Percentiles rank a stretch among this genome's conserved stretches.
Conservation (phyloP, 371 early-diverging fungal genomes). For the Apophysomyces trapeziformis region DNA sequence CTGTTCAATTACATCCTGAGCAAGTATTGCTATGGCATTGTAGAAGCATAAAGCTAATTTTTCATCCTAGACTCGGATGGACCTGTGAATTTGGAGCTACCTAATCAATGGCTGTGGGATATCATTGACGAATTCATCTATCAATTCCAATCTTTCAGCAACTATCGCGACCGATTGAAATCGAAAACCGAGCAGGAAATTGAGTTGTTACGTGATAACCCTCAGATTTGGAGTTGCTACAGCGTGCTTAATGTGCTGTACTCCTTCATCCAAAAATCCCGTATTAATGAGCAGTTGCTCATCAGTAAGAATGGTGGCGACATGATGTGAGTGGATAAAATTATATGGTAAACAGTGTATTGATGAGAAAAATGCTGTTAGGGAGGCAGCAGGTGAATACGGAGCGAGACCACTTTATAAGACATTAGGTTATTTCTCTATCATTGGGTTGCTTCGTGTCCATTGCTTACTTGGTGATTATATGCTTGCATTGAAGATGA, state of each 20-base stretch:
- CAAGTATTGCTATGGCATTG: conserved; percentile 40
- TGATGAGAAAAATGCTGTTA: conserved; percentile 7
- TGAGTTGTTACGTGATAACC: conserved; percentile 78
- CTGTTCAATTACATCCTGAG: conserved; percentile 95
- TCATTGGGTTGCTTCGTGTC: conserved; percentile 91
- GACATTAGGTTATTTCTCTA: conserved; percentile 96
- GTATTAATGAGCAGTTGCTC: conserved; percentile 90
- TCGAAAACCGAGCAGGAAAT: conserved; percentile 84
- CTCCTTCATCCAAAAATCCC: conserved; percentile 91
- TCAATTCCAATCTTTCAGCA: conserved; percentile 97
- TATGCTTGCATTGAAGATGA: conserved; percentile 90
- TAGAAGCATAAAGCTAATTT: background rate
- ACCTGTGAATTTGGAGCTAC: conserved; percentile 87
- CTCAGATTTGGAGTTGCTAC: conserved; percentile 94
- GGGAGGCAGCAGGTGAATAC: conserved; percentile 80
- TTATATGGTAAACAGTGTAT: background rate
- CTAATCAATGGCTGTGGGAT: conserved; percentile 98
- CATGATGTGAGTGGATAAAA: conserved; percentile 51
- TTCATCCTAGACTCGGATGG: conserved; percentile 71
- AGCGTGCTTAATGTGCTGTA: conserved; percentile 95
- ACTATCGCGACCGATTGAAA: conserved; percentile 85
- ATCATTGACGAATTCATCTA: conserved; percentile 98
- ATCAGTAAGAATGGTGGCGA: conserved; percentile 90
- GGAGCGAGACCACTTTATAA: conserved; percentile 85
- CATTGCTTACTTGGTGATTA: conserved; percentile 96